Conservation (phyloP, 2,329 filamentous ascomycete species). For the Nemania sp. region DNA sequence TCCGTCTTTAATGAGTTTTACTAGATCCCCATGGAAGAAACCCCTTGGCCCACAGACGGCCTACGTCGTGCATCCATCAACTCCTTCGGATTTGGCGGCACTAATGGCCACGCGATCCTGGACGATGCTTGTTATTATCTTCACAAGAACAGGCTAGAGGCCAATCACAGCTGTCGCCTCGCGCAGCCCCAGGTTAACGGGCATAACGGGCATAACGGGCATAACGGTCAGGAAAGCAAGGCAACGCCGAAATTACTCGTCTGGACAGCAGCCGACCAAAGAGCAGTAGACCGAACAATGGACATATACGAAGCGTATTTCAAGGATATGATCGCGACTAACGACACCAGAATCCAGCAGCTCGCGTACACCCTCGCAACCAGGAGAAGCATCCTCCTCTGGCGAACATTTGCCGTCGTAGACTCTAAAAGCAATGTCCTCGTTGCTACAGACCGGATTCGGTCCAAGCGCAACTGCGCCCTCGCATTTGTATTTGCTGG, state of each 20-base stretch:
- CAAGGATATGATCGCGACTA: no score
- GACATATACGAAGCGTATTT: background rate
- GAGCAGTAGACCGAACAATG: background rate
- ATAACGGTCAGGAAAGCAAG: no score
- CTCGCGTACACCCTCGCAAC: background rate
- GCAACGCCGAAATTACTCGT: no score
- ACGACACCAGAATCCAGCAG: background rate
- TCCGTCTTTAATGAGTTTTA: background rate
- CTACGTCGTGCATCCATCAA: background rate
- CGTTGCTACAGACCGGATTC: background rate
- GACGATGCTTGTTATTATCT: background rate
- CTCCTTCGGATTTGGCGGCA: conserved; percentile 5
- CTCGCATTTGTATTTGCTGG: background rate
- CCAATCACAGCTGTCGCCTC: background rate
- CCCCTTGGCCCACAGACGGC: background rate
- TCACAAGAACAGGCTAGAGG: background rate
- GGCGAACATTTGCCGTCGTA: background rate
- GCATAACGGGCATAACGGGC: no score
- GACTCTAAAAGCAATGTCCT: background rate
- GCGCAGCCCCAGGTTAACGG: no score
- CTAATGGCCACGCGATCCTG: background rate
- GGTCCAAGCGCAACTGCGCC: background rate
- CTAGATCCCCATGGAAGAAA: background rate
- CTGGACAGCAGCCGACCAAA: background rate
- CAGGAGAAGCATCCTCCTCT: background rate